Base-by-base conservation (phyloP, 2,329 filamentous ascomycete genomes). In the Fusarium compactum region DNA sequence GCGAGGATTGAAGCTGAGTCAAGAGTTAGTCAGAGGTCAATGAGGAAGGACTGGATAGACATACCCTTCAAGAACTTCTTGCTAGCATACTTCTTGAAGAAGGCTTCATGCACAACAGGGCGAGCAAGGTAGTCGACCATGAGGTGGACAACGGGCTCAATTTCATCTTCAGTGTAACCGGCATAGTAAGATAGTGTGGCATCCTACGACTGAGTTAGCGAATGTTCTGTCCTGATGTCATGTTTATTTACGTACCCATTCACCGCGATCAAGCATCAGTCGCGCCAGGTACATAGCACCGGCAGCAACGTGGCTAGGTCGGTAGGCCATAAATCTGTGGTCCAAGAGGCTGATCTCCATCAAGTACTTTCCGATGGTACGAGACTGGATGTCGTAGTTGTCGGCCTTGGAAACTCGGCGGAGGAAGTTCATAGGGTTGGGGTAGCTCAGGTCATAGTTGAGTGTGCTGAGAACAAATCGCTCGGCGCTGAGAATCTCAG, bases 61-160 rank as follows among this genome's bases (percentile, higher is more conserved):
- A 83, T 90, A 97, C 95, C 95, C 85, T 99, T 99, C 76, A 98
- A 85, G 84, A 98, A 99, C 84, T 97, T 98, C 87, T 98, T 99
- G 89, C 94, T 97, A 60, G 96, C 96, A 80, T 99, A 99, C 83
- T 99, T 99, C 89, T 97, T 97, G 87, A 98, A 98, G 86, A 99
- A 98, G 40, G 96, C 97, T 80, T 98, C 95, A 78, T 99, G 96
- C 45, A 91, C 89, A 57, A 98, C 92, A 27, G 95, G 96, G 15
- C 93, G 90, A 63, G 92, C 92, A 41, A 99, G 91, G 80, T 99
- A 99, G 81, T 99, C 95, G 67, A 99, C 90, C 95, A 99, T 98
- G 66, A 98, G 87, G 76, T 92, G 88, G 78, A 97, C 93, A 43
- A 98, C 93, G 14, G 95, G 95, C 80, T 95, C 89, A 74, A 99